phyloP scores from a whole-genome alignment of 305 asterid species.

The Rubia peregrina region DNA sequence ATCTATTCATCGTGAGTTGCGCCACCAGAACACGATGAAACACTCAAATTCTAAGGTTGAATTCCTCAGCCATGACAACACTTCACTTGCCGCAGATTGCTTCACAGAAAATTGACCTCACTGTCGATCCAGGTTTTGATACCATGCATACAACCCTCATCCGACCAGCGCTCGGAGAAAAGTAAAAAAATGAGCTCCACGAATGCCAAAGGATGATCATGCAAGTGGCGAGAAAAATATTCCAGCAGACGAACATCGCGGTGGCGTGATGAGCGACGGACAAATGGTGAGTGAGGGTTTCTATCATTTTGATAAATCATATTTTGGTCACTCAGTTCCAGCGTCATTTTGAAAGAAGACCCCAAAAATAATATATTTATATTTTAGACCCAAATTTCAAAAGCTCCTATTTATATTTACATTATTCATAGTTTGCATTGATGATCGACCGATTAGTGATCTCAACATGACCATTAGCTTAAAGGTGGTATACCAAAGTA shows the following conservation, averaged over 20 bases:
- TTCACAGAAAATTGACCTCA: constrained; percentile 59
- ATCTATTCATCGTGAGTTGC: constrained; percentile 26
- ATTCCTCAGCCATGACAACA: constrained; percentile 59
- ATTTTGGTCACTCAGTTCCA: too few relatives aligned
- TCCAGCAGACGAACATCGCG: constrained; percentile 19
- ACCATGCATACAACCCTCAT: constrained; percentile 76
- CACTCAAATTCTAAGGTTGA: constrained; percentile 66
- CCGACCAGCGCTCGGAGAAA: constrained; percentile 64
- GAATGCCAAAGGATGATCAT: constrained; percentile 62
- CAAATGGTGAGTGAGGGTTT: too few relatives aligned
- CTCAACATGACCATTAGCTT: too few relatives aligned
- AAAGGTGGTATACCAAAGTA: too few relatives aligned
- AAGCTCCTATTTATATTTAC: too few relatives aligned
- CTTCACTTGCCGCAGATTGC: constrained; percentile 30
- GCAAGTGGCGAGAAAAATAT: constrained; percentile 75
- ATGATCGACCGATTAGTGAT: too few relatives aligned
- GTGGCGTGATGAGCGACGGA: too few relatives aligned
- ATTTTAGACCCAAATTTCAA: too few relatives aligned
- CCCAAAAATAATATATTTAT: too few relatives aligned
- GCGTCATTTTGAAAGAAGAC: too few relatives aligned
- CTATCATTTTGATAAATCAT: too few relatives aligned
- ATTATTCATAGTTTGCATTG: too few relatives aligned
- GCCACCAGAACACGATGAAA: constrained; percentile 61
- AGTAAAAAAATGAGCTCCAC: constrained; percentile 83
- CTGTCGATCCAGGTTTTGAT: constrained; percentile 94